Base-by-base conservation (phyloP, 2,329 filamentous ascomycete genomes). In the Pyrenophora graminea region DNA sequence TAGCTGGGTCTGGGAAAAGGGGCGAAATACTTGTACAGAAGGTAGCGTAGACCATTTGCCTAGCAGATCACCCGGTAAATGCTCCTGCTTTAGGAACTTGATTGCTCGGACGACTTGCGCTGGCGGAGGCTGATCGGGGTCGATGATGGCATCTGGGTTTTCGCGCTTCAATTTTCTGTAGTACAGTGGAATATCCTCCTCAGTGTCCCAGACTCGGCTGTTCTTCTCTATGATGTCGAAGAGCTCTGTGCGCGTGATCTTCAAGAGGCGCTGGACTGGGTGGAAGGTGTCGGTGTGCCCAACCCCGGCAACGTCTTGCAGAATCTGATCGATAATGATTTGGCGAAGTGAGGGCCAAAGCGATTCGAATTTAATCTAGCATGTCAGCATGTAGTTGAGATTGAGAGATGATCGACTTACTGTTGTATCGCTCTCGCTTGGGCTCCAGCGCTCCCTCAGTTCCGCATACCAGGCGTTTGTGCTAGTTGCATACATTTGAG, bases 281-380 rank as follows among this genome's bases (percentile, higher is more conserved):
- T 49, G 44, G 18, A 51, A 55, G 5, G 30, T 13, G 23, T 39
- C 41, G 13, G 41, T 6, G 31, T 57, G 61, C 12, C 19, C 37
- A 12, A 31, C 31, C 1, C n/a, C 6, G 13, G 39, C 13, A 13
- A 45, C 45, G 15, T 60, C 57, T 2, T 49, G 45, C n/a, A 19
- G 34, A 9, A 67, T 62, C 23, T 55, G 23, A 1, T 56, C 46
- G 32, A 67, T 62, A 37, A 67, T 64, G 6, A 34, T 45, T 21
- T 59, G 49, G 15, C 61, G 58, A n/a, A 67, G 39, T 10, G 59
- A 57, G 17, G 25, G 41, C 30, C 51, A 64, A 12, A 64, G 55
- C 7, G 37, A 48, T n/a, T 25, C 13, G 38, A 66, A 63, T 3
- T 33, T 7, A 19, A 64, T 40, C 58, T 61, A 6, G 19, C 7